Conservation (phyloP, 495 filamentous ascomycete species). For the Opeltia flavorubescens region DNA sequence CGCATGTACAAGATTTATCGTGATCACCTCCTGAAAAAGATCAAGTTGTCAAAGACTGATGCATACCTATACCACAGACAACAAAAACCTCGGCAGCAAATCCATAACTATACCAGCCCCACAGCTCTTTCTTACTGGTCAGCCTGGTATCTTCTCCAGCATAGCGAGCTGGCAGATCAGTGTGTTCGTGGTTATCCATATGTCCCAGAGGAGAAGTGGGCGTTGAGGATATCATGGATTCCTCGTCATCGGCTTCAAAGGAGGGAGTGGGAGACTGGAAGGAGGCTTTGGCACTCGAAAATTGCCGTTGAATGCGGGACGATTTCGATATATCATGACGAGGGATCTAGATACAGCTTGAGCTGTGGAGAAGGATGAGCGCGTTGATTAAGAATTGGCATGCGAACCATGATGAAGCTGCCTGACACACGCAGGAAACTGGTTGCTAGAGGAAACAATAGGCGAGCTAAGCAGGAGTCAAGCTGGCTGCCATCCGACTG, state of each 20-base stretch:
- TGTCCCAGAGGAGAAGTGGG: not conserved
- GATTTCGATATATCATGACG: conserved; percentile 14
- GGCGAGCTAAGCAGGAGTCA: too few species aligned
- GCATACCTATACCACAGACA: conserved; percentile 70
- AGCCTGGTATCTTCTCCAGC: conserved; percentile 73
- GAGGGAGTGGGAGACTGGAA: conserved; percentile 19
- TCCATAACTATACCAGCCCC: conserved; percentile 91
- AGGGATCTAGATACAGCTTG: conserved; percentile 16
- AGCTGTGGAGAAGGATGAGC: not conserved
- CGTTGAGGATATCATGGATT: conserved; percentile 11
- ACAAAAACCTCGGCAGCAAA: conserved; percentile 98
- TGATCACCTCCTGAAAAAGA: too few species aligned
- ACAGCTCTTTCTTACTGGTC: conserved; percentile 76
- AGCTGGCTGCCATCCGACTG: too few species aligned
- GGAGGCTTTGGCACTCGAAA: conserved; percentile 12
- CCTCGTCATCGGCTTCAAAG: conserved; percentile 23
- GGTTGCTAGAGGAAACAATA: too few species aligned
- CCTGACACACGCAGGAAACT: too few species aligned
- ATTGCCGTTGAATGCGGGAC: not conserved
- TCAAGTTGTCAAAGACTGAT: not conserved
- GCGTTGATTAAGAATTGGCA: too few species aligned
- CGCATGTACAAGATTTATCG: too few species aligned
- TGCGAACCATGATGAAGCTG: not conserved
- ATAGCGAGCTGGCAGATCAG: conserved; percentile 33
- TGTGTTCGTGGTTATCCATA: conserved; percentile 14